Base-by-base conservation (phyloP, 148 eudicot species). In the Vaccinium corymbosum region DNA sequence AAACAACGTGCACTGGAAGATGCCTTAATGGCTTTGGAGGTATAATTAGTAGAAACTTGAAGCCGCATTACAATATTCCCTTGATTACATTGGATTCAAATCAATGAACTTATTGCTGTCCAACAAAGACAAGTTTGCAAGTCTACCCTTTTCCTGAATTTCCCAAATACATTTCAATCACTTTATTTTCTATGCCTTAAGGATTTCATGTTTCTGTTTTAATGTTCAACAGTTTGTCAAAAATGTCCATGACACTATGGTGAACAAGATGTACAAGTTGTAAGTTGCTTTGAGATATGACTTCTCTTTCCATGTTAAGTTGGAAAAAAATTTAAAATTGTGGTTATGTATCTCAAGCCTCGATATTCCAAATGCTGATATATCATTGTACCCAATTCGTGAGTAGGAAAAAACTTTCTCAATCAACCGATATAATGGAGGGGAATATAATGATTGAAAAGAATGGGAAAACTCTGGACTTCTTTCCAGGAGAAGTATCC, bases 21-120 rank as follows among this genome's bases (percentile, higher is more conserved):
- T 92, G 90, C 98, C 83, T 89, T 94, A 14, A 94, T 92, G 97
- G 98, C 98, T 83, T 88, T 96, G 83, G 97, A 96, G 95, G 98
- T 96, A 86, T 42, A 27, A 12, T 84, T 78, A 78, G 14, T 76
- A 76, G 11, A 35, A 71, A 71, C 10, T 27, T 83, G 4, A 71
- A 71, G 6, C 29, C 27, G n/a, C 6, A 4, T 61, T 11, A 22
- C 35, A 53, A 9, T 38, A 80, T 80, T 56, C 17, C 4, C 46
- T 12, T 61, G 52, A 15, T 35, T 20, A 1, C 17, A 38, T 46
- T 16, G 78, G 50, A 17, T 74, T 74, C 25, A 14, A 27, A 74
- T 74, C 50, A 46, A n/a, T 50, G 57, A 11, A 22, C 35, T 76
- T 22, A 22, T 11, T 50, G n/a, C 20, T 6, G 11, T 11, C 32